Percentiles rank a stretch among this genome's conserved stretches.
Evolutionary conservation across 768 basidiomycete species (phyloP).

Genomic region (Mycena rebaudengoi): DNA sequence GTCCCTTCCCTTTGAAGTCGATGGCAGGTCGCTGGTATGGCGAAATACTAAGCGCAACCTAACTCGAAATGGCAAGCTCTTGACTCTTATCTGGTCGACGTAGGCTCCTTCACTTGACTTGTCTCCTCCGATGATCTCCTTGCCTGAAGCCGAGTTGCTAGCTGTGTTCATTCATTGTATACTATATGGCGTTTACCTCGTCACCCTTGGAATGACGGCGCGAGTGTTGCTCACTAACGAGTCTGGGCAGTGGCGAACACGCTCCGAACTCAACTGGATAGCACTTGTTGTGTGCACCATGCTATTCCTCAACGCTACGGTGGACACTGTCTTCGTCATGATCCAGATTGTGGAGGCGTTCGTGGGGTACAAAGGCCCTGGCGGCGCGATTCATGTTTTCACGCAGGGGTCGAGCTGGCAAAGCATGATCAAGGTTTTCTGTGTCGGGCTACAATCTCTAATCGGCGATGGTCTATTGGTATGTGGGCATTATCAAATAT

Average conservation of each 20-base stretch:
- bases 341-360: background rate
- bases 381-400: background rate
- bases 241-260: conserved; percentile 45
- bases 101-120: no score
- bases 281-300: background rate
- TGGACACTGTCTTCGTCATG: background rate
- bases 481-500: background rate
- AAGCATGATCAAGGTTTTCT: background rate
- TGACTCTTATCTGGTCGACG: no score
- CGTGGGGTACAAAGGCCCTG: background rate
- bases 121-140: background rate
- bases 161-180: background rate
- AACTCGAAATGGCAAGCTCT: no score
- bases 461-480: background rate
- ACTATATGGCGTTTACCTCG: conserved; percentile 1
- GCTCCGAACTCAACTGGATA: conserved; percentile 43
- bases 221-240: background rate
- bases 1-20: no score
- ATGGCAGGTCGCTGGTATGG: no score
- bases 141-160: background rate
- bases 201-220: background rate
- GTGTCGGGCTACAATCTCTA: background rate
- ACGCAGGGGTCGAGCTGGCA: background rate
- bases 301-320: background rate
- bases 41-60: no score